These are phyloP conservation scores for Thelephora ganbajun DNA, from an alignment of 768 basidiomycete species.

Conservation along the genomic window DNA sequence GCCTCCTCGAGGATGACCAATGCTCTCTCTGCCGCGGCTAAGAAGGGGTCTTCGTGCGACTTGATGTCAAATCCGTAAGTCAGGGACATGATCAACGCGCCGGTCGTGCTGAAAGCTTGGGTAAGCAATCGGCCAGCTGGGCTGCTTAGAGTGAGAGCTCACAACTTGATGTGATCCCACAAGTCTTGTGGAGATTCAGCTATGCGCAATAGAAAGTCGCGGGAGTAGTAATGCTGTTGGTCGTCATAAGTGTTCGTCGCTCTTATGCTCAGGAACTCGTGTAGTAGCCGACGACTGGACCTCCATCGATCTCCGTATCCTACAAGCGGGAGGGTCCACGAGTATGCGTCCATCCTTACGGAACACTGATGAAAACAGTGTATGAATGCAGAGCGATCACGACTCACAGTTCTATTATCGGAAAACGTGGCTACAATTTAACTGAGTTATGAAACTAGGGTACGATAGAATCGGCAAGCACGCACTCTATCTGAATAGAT, in stretches of 20 bases:
- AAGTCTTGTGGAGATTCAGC: conserved; percentile 4
- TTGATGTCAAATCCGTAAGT: conserved; percentile 10
- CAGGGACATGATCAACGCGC: conserved; percentile 7
- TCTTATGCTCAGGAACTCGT: conserved; percentile 7
- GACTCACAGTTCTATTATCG: conserved; percentile 6
- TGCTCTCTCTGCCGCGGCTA: conserved; percentile 7
- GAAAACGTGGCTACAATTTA: not conserved
- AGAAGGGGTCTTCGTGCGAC: conserved; percentile 6
- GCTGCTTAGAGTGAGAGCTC: not conserved
- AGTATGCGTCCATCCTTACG: not conserved
- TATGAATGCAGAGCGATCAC: not conserved
- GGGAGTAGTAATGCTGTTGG: not conserved
- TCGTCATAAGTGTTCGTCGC: not conserved
- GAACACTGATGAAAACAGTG: not conserved
- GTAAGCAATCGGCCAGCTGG: not conserved
- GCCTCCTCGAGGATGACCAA: not conserved
- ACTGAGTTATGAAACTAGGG: not conserved
- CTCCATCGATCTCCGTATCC: conserved; percentile 12
- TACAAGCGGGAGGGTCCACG: conserved; percentile 4
- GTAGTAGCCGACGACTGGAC: conserved; percentile 7
- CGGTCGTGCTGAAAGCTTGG: conserved; percentile 4
- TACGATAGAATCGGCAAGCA: not conserved
- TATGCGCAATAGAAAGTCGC: conserved; percentile 4
- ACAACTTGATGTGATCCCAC: conserved; percentile 8
- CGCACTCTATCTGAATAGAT: conserved; percentile 10